phyloP scores from a whole-genome alignment of 176 grass and related monocot species.

The Typha latifolia region DNA sequence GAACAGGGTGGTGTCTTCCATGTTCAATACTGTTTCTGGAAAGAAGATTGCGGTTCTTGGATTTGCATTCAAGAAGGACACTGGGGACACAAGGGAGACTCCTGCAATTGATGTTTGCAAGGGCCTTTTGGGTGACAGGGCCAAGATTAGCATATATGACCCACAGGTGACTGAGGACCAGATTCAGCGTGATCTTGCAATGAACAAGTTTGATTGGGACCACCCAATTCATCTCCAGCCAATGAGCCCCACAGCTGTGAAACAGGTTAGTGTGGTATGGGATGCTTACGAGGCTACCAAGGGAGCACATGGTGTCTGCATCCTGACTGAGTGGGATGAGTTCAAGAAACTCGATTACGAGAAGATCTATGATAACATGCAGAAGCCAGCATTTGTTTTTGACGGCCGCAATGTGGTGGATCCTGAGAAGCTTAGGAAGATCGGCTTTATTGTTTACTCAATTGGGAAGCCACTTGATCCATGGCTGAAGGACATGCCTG shows the following conservation, averaged over 20 bases:
- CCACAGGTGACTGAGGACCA: background rate
- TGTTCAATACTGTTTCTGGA: background rate
- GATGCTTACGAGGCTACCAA: background rate
- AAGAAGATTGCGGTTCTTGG: background rate
- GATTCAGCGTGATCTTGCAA: background rate
- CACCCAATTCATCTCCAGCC: background rate
- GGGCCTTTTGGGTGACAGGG: background rate
- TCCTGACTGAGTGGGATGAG: background rate
- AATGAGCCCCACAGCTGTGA: background rate
- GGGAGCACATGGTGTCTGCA: background rate
- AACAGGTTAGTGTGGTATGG: background rate
- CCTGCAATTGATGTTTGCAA: background rate
- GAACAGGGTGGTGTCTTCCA: background rate
- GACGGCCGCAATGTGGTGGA: background rate
- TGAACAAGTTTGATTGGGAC: slow-evolving; percentile 1
- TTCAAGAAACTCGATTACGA: background rate
- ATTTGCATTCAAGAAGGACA: slow-evolving; percentile 4
- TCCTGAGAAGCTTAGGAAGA: background rate
- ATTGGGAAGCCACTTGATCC: background rate
- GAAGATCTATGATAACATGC: background rate
- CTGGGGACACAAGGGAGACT: background rate
- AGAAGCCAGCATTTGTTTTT: background rate
- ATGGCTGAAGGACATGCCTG: slow-evolving; percentile 1
- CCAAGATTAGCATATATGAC: background rate
- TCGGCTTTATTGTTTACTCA: background rate